Evolutionary conservation across 306 rosid species (phyloP).

Genomic region (Cicer cuneatum): DNA sequence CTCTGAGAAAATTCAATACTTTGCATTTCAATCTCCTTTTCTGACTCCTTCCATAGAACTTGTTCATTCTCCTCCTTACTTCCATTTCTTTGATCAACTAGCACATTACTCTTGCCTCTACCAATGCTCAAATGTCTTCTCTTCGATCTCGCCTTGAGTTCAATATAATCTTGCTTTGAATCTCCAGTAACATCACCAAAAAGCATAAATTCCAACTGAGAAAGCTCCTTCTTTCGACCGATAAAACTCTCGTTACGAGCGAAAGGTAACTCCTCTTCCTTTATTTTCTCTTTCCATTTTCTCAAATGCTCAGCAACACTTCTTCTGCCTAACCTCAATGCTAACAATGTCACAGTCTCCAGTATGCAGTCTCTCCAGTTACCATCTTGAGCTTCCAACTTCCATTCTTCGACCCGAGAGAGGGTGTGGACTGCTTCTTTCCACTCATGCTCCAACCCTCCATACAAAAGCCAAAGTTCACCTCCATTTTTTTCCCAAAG

Average conservation of each 20-base stretch:
- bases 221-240: conserved; percentile 85
- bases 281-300: conserved; percentile 79
- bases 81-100: conserved; percentile 60
- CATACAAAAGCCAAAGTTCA: conserved; percentile 81
- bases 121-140: conserved; percentile 69
- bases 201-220: conserved; percentile 84
- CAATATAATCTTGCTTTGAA: conserved; percentile 79
- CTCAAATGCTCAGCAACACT: conserved; percentile 78
- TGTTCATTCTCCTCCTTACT: conserved; percentile 79
- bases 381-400: conserved; percentile 85
- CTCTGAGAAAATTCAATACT: conserved; percentile 61
- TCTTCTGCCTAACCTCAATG: conserved; percentile 80
- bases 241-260: conserved; percentile 73
- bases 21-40: conserved; percentile 90
- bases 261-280: conserved; percentile 85
- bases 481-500: conserved; percentile 91
- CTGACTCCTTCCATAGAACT: conserved; percentile 90
- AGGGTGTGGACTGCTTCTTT: conserved; percentile 79
- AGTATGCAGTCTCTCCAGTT: conserved; percentile 92
- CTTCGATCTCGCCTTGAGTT: conserved; percentile 75
- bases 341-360: conserved; percentile 68
- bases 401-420: conserved; percentile 84
- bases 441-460: conserved; percentile 93
- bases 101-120: conserved; percentile 61
- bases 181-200: conserved; percentile 78